A percentile compares a stretch with the other conserved stretches of the same genome.
Conservation (phyloP, 2,329 filamentous ascomycete species). For the Albophoma yamanashiensis region DNA sequence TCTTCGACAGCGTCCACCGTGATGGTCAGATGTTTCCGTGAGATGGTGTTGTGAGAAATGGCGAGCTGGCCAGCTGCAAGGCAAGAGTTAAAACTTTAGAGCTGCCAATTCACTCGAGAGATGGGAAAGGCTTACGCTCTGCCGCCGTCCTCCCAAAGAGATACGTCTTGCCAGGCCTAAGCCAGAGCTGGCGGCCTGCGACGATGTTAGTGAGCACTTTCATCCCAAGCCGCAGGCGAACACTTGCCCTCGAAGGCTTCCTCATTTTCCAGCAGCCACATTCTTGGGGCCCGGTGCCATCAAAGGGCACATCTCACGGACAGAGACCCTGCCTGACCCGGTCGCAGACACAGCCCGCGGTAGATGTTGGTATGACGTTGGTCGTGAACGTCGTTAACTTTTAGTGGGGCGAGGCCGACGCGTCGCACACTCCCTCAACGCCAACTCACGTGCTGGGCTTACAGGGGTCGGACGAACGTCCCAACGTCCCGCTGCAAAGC, state of each 20-base stretch:
- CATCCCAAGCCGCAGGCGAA: neutral
- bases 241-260: slow-evolving; percentile 36
- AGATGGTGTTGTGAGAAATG: slow-evolving; percentile 74
- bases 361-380: neutral
- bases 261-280: slow-evolving; percentile 57
- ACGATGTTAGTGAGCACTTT: neutral
- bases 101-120: neutral
- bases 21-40: slow-evolving; percentile 77
- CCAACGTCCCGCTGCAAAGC: neutral
- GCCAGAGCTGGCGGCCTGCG: slow-evolving; percentile 54
- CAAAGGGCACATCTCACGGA: neutral
- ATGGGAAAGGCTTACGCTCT: slow-evolving; percentile 36
- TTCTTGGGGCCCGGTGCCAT: slow-evolving; percentile 16
- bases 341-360: neutral
- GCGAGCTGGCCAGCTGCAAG: slow-evolving; percentile 50
- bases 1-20: slow-evolving; percentile 54
- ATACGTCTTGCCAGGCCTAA: slow-evolving; percentile 75
- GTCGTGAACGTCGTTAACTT: neutral
- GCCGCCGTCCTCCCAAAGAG: slow-evolving; percentile 71
- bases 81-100: neutral
- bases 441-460: neutral
- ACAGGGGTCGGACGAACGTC: neutral
- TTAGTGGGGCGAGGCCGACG: neutral
- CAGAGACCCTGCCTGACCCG: neutral
- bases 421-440: neutral